These are phyloP conservation scores for Talaromyces sp. DNA, from an alignment of 2,329 filamentous ascomycete species.

Conservation along the genomic window DNA sequence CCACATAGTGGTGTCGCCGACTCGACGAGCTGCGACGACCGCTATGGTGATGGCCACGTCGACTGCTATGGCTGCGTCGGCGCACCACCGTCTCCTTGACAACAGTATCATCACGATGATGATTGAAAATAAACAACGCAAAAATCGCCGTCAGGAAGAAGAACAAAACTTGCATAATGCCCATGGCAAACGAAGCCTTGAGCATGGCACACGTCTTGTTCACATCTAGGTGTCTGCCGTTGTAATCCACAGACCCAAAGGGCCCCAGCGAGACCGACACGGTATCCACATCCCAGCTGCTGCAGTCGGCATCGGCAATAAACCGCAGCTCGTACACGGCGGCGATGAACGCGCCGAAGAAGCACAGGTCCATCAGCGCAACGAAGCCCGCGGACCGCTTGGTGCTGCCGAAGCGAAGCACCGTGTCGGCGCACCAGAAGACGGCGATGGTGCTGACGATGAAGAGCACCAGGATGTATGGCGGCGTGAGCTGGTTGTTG, in stretches of 20 bases:
- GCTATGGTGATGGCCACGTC: constrained; percentile 23
- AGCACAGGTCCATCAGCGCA: constrained; percentile 56
- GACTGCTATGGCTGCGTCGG: constrained; percentile 29
- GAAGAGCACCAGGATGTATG: constrained; percentile 59
- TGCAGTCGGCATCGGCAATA: constrained; percentile 62
- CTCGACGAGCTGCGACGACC: constrained; percentile 11
- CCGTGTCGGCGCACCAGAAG: constrained; percentile 57
- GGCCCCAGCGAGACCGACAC: constrained; percentile 59
- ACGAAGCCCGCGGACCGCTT: constrained; percentile 56
- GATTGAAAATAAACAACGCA: constrained; percentile 47
- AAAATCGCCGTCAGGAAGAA: constrained; percentile 73
- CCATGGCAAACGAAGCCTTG: constrained; percentile 83
- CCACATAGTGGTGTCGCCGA: constrained; percentile 13
- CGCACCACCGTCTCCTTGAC: constrained; percentile 36
- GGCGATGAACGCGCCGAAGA: constrained; percentile 60
- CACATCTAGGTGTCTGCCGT: constrained; percentile 46
- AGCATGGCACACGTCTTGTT: constrained; percentile 86
- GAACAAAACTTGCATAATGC: constrained; percentile 79
- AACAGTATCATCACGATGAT: constrained; percentile 24
- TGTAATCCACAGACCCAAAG: constrained; percentile 50
- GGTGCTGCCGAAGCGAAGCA: constrained; percentile 55
- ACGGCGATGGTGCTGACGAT: constrained; percentile 58
- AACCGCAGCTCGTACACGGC: constrained; percentile 54
- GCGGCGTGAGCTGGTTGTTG: constrained; percentile 54
- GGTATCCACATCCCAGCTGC: constrained; percentile 47